phyloP scores from a whole-genome alignment of 73 alveolate genomes.

The Paramecium octaurelia region DNA sequence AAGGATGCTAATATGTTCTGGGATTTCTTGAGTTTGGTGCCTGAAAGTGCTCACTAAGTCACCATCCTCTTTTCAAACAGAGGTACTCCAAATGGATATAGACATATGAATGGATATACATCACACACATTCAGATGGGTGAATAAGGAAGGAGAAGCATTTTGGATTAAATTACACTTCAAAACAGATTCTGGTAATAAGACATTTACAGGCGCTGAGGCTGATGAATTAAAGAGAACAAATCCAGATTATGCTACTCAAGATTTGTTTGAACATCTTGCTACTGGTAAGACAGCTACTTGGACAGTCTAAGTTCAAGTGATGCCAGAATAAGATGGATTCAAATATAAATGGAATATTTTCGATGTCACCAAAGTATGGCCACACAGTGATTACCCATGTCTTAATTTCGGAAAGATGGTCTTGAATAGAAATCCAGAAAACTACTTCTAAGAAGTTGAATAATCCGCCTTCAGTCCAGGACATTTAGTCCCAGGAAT shows the following conservation, averaged over 20 bases:
- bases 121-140: slow-evolving; percentile 92
- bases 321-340: slow-evolving; percentile 84
- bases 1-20: slow-evolving; percentile 76
- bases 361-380: slow-evolving; percentile 92
- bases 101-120: slow-evolving; percentile 88
- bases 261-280: slow-evolving; percentile 80
- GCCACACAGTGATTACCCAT: slow-evolving; percentile 89
- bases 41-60: slow-evolving; percentile 87
- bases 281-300: slow-evolving; percentile 70
- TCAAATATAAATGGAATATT: slow-evolving; percentile 75
- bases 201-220: slow-evolving; percentile 75
- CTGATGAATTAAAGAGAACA: slow-evolving; percentile 67
- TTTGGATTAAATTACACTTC: slow-evolving; percentile 85
- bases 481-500: slow-evolving; percentile 92
- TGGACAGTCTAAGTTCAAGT: slow-evolving; percentile 83
- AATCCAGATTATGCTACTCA: slow-evolving; percentile 85
- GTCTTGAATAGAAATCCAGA: slow-evolving; percentile 88
- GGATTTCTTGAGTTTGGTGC: slow-evolving; percentile 86
- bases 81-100: slow-evolving; percentile 94
- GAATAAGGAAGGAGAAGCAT: slow-evolving; percentile 77
- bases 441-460: slow-evolving; percentile 85
- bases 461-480: slow-evolving; percentile 90
- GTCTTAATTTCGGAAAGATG: slow-evolving; percentile 82
- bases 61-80: slow-evolving; percentile 82
- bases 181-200: slow-evolving; percentile 86